These are phyloP conservation scores for Lasiodiplodia hormozganensis DNA, from an alignment of 2,329 filamentous ascomycete genomes.

Conservation along the genomic window DNA sequence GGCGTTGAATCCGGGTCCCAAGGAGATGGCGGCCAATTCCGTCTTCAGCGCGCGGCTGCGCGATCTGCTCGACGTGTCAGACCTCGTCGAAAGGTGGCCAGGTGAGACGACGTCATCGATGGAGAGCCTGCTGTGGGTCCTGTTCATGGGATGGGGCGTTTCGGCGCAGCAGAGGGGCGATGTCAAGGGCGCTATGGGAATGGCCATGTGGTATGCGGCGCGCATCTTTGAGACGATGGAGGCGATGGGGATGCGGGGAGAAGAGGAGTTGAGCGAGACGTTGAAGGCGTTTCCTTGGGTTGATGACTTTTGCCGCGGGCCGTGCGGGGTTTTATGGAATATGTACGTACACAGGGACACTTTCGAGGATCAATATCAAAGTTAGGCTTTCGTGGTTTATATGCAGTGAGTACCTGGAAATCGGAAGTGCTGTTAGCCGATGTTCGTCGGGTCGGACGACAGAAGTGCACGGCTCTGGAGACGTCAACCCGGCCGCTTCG, in stretches of 20 bases:
- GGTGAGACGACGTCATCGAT: background rate
- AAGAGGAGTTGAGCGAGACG: background rate
- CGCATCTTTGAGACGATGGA: background rate
- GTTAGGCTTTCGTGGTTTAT: background rate
- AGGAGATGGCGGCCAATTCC: background rate
- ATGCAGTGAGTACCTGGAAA: background rate
- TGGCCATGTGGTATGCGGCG: background rate
- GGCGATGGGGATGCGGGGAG: background rate
- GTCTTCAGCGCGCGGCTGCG: background rate
- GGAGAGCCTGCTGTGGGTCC: background rate
- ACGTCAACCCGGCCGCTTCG: background rate
- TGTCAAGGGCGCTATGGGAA: background rate
- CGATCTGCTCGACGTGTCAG: background rate
- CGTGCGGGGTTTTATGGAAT: background rate
- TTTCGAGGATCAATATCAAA: background rate
- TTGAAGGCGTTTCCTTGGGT: background rate
- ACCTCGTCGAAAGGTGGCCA: background rate
- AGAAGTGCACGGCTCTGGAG: background rate
- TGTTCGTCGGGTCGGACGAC: background rate
- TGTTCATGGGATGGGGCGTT: slow-evolving; percentile 2
- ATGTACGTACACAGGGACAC: background rate
- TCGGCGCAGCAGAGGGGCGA: background rate
- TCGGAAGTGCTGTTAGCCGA: background rate
- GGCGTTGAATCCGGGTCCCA: background rate
- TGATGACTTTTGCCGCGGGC: background rate